Percentiles rank a stretch among this genome's conserved stretches.
These are phyloP conservation scores for Peronospora destructor DNA, from an alignment of 352 stramenopile genomes.

Conservation along the genomic window DNA sequence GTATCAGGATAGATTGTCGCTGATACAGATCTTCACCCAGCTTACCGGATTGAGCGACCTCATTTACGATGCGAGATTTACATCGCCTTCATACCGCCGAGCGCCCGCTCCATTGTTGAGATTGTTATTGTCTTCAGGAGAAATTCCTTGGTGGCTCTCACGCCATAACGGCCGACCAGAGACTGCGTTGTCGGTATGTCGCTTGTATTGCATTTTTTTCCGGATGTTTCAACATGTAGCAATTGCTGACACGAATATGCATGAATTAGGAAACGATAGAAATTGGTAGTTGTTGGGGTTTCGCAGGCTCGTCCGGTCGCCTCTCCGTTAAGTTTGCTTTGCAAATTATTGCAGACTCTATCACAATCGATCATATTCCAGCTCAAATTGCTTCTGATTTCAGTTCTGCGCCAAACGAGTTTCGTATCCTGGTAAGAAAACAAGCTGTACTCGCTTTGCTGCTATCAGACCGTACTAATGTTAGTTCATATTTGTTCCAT, in stretches of 20 bases:
- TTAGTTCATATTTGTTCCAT: conserved; percentile 3
- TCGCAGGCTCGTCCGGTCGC: conserved; percentile 45
- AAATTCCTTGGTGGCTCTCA: conserved; percentile 69
- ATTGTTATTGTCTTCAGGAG: conserved; percentile 35
- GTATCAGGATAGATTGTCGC: conserved; percentile 26
- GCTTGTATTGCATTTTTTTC: not conserved
- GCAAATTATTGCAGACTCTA: conserved; percentile 52
- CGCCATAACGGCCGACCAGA: conserved; percentile 68
- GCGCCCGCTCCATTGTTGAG: conserved; percentile 33
- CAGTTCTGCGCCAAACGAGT: conserved; percentile 53
- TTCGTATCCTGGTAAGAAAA: conserved; percentile 48
- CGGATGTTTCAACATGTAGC: not conserved
- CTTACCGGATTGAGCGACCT: conserved; percentile 25
- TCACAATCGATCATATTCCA: conserved; percentile 81
- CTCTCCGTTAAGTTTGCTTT: conserved; percentile 70
- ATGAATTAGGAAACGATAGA: conserved; percentile 65
- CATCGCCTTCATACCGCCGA: conserved; percentile 46
- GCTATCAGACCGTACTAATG: conserved; percentile 1
- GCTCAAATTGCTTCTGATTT: conserved; percentile 65
- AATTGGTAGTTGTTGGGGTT: conserved; percentile 78
- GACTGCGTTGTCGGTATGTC: conserved; percentile 65
- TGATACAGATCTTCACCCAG: conserved; percentile 25
- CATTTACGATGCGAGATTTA: conserved; percentile 35
- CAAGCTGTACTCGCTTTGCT: not conserved
- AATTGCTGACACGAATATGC: conserved; percentile 4